Evolutionary conservation across 225 moss, liverwort and hornwort species (phyloP), one percentile per base, ranked within the genome.

Genomic region (Polytrichum formosum): DNA sequence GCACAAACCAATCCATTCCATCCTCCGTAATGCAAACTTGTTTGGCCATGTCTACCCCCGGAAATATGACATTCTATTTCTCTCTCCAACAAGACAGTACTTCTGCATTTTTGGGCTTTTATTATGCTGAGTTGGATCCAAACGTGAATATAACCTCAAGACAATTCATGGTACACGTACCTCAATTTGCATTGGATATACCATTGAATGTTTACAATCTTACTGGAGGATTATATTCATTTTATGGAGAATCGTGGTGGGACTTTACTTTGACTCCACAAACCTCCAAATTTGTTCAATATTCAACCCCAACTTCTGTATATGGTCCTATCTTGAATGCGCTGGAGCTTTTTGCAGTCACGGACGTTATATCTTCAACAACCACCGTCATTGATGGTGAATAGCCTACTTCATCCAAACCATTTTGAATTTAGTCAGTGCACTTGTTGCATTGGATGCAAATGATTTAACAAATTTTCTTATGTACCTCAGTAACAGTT

Each of bases 81-180:
- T 8, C 2, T 46, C 37, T 46, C 3, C 0, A 46, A 4, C 60
- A 56, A 63, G 22, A 10, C 26, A 19, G 30, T 1, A 4, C 26
- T 20, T 22, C 0, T 6, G 10, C 59, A 26, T 22, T 53, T 27
- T 6, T 71, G 3, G 0, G 56, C 1, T 28, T 81, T 17, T 73
- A 81, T 54, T 81, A 63, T n/a, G 74, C 81, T 0, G 81, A 81
- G 58, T 71, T 81, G 64, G 70, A 77, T 55, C 0, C 33, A 9
- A 17, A 63, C 1, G 74, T 46, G 53, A 81, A 37, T 13, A 1
- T 4, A 1, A 68, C 64, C 13, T 62, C 77, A 18, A 58, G 78
- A 37, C 0, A 27, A 3, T 82, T 82, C 13, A 1, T 5, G 1
- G n/a, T 75, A 0, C 54, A 74, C 5, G 5, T 61, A 5, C 72